Conservation (phyloP, 768 basidiomycete genomes). For the Tricholoma furcatifolium region DNA sequence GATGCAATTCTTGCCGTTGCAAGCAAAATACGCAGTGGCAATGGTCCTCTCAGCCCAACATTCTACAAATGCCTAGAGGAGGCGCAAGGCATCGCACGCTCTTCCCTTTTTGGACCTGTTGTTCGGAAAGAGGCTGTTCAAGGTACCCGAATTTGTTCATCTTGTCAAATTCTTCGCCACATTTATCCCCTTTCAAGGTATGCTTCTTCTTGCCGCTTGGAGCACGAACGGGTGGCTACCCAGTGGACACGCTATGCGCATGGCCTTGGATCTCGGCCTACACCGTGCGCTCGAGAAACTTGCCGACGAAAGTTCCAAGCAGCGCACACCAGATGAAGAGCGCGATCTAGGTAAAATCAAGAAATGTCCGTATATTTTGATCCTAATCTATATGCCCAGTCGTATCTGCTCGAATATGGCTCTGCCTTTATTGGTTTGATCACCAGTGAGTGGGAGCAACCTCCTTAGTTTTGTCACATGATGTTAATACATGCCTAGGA, state of each 20-base stretch:
- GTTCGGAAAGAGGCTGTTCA: constrained; percentile 94
- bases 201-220: constrained; percentile 91
- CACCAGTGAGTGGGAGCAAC: constrained; percentile 65
- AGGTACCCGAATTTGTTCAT: constrained; percentile 44
- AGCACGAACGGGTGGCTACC: constrained; percentile 94
- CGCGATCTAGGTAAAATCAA: constrained; percentile 68
- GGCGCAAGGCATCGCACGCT: constrained; percentile 93
- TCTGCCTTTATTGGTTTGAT: constrained; percentile 95
- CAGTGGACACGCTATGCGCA: constrained; percentile 93
- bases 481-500: constrained; percentile 40
- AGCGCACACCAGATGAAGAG: constrained; percentile 78
- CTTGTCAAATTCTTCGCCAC: constrained; percentile 15
- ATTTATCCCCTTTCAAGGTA: constrained; percentile 48
- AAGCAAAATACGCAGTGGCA: constrained; percentile 88
- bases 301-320: constrained; percentile 69
- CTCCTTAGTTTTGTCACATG: neutral
- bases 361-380: constrained; percentile 1
- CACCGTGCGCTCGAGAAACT: constrained; percentile 92
- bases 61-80: constrained; percentile 93
- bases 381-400: constrained; percentile 41
- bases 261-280: constrained; percentile 91
- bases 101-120: constrained; percentile 89
- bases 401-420: constrained; percentile 90
- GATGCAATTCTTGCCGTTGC: constrained; percentile 92
- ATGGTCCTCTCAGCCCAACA: constrained; percentile 77